Evolutionary conservation across 352 stramenopile genomes (phyloP).

Genomic region (Globisporangium spinosum): DNA sequence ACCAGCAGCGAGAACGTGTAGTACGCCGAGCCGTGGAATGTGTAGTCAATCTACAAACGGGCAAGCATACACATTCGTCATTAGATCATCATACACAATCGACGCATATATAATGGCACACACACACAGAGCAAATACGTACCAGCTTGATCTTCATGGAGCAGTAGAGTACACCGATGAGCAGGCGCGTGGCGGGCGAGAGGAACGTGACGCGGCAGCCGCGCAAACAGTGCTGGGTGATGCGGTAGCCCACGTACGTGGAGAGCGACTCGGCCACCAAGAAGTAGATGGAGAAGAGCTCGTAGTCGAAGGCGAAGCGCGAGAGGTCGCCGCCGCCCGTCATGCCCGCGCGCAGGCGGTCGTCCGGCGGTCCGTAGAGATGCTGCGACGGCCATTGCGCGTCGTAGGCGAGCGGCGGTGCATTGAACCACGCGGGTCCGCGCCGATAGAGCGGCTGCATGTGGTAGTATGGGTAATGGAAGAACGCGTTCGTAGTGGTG

Average conservation of each 20-base stretch:
- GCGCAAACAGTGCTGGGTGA: constrained; percentile 72
- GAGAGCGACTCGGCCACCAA: constrained; percentile 68
- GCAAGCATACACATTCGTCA: constrained; percentile 4
- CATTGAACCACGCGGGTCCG: constrained; percentile 45
- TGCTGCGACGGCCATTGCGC: constrained; percentile 29
- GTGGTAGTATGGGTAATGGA: constrained; percentile 5
- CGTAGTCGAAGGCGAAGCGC: constrained; percentile 45
- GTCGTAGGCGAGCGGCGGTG: constrained; percentile 25
- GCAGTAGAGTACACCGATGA: constrained; percentile 70
- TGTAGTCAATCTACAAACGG: constrained; percentile 60
- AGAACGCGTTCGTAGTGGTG: neutral
- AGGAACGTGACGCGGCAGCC: constrained; percentile 65
- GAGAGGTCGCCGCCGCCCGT: constrained; percentile 26
- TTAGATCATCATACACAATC: neutral
- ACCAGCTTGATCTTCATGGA: constrained; percentile 77
- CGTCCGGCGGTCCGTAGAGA: constrained; percentile 46
- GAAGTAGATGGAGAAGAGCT: constrained; percentile 80
- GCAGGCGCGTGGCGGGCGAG: constrained; percentile 53
- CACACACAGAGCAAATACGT: constrained; percentile 4
- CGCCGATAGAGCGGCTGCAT: constrained; percentile 57
- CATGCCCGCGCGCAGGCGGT: constrained; percentile 22
- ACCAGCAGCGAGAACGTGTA: constrained; percentile 55
- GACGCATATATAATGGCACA: constrained; percentile 6
- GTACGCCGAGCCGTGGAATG: constrained; percentile 73
- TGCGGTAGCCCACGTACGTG: constrained; percentile 77